Evolutionary conservation across 2,329 filamentous ascomycete genomes (phyloP), one percentile per base, ranked within the genome.

Genomic region (Knufia fluminis): DNA sequence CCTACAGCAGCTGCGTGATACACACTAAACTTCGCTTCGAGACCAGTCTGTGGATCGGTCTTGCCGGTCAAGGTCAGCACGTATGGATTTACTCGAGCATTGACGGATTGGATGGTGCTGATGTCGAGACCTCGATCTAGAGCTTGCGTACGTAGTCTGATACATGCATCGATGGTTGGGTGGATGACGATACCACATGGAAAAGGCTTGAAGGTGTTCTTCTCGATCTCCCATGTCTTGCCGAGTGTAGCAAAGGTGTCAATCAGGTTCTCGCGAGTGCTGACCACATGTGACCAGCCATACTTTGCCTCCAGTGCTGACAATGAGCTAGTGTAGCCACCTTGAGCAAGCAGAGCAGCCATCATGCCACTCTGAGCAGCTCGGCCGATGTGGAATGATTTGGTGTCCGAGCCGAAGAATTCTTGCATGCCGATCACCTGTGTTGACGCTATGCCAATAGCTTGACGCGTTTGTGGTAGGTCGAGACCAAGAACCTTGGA

Each of bases 171-270:
- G 50, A 79, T 78, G 2, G 71, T 66, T 1, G 75, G 74, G 59
- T 79, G 76, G 54, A 77, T 73, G 0, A 78, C 73, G 52, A 78
- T 77, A 1, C 75, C 76, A 58, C 75, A 78, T 0, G 76, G 75
- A 52, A 74, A 79, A 0, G 75, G 76, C 58, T 79, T 78, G 62
- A 78, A 78, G 1, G 72, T 69, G 53, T 78, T 78, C 54, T 68
- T 68, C 56, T 70, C 64, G 7, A 74, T 71, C 62, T 78, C 74
- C 75, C 75, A 78, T 24, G n/a, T 23, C 14, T 26, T 19, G 3
- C 33, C 26, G 17, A 23, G 12, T 17, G 24, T 28, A 7, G 22
- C n/a, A 24, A 14, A 22, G 23, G 20, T 17, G 20, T 23, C 20
- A 3, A 9, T 8, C 16, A 24, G 4, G 12, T 47, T 16, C 32